phyloP scores from a whole-genome alignment of 345 rosid species.

The Reutealis trisperma region DNA sequence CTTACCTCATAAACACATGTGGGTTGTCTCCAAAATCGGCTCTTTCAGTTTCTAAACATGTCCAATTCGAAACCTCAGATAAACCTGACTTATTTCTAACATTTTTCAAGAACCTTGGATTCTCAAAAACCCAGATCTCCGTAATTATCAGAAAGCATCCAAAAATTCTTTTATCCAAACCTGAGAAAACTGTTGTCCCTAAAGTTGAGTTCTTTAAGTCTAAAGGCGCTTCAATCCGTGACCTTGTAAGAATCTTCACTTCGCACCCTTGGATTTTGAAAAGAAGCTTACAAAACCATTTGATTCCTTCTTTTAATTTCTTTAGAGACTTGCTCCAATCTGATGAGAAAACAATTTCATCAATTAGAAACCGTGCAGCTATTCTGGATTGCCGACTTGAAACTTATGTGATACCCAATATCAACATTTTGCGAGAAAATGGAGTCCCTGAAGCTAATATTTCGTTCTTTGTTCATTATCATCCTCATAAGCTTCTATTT shows the following conservation, averaged over 20 bases:
- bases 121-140: conserved; percentile 32
- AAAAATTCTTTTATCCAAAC: not conserved
- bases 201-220: conserved; percentile 27
- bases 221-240: conserved; percentile 15
- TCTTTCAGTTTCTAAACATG: conserved; percentile 4
- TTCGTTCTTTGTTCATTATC: not conserved
- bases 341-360: not conserved
- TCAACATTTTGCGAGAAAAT: conserved; percentile 3
- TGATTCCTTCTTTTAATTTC: conserved; percentile 18
- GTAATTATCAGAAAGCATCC: conserved; percentile 13
- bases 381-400: not conserved
- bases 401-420: not conserved
- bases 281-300: conserved; percentile 17
- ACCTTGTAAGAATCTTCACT: conserved; percentile 8
- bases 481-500: not conserved
- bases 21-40: conserved; percentile 42
- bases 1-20: conserved; percentile 36
- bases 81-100: conserved; percentile 26
- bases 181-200: conserved; percentile 36
- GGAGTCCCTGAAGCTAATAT: conserved; percentile 20
- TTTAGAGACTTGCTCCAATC: conserved; percentile 7
- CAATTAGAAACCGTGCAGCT: not conserved
- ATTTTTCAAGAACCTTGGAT: conserved; percentile 28
- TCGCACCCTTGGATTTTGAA: not conserved
- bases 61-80: conserved; percentile 19